Evolutionary conservation across 176 grass and related monocot genomes (phyloP), one percentile per base, ranked within the genome.

Genomic region (Microstegium vimineum): DNA sequence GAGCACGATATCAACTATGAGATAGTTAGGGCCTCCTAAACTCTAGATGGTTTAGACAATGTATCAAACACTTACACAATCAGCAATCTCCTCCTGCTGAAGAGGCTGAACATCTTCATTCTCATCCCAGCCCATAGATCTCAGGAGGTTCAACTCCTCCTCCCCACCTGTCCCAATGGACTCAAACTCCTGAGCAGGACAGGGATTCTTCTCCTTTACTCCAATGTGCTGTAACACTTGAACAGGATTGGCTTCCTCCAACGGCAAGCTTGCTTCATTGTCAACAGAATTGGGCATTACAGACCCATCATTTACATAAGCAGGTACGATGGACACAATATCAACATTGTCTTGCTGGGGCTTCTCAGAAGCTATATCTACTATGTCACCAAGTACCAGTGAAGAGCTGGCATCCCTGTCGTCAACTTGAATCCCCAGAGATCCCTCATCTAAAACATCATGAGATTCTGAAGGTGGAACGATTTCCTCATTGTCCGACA

Each of bases 111-210:
- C 92, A 27, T 61, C 67, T 45, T 79, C 92, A 26, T 91, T 83
- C 78, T 94, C 83, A 81, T 94, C 87, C 92, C 92, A 91, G 34
- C 89, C 92, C 81, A 94, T 89, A 49, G 89, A 94, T 15, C 65
- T 40, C 34, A 94, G 82, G 84, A 94, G 86, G 62, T 87, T 87
- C 75, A 89, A 51, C 80, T 94, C 92, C 87, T 83, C 88, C 47
- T 90, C 84, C 45, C 73, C 73, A 60, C 79, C 79, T 82, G 28
- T 46, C 32, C 33, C 47, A 40, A 73, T 68, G 73, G 57, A 33
- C 13, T 74, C 79, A 3, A 66, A 59, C 62, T 83, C 88, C 83
- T 90, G 73, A 74, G 80, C 81, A 82, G 38, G 42, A 34, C 76
- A 71, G n/a, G 31, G 10, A 72, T 82, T 31, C 69, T 73, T 56